Evolutionary conservation across 257 asterid genomes (phyloP).

Genomic region (Gentiana straminea): DNA sequence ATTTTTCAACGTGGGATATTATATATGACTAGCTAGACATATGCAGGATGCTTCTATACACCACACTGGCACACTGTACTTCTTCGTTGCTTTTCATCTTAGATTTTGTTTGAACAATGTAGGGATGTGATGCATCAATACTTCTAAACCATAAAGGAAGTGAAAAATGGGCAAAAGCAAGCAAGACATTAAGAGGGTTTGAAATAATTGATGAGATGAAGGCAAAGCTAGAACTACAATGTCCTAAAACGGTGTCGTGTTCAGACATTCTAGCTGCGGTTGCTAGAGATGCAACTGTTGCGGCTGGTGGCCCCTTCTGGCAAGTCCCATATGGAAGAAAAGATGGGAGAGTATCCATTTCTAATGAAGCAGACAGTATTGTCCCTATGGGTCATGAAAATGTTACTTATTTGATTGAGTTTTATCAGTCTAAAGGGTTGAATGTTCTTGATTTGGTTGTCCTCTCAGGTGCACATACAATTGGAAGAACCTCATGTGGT

Average conservation of each 20-base stretch:
- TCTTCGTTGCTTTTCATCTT: too few species aligned
- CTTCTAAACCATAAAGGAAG: constrained; percentile 50
- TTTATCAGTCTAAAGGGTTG: constrained; percentile 57
- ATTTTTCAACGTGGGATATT: too few species aligned
- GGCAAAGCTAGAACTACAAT: constrained; percentile 43
- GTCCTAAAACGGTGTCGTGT: constrained; percentile 71
- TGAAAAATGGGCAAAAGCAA: constrained; percentile 42
- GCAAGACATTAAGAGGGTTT: constrained; percentile 63
- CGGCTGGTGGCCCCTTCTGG: constrained; percentile 79
- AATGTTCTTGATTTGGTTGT: constrained; percentile 58
- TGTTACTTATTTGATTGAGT: constrained; percentile 36
- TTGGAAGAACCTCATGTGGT: constrained; percentile 60
- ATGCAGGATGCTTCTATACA: too few species aligned
- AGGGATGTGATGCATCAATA: constrained; percentile 84
- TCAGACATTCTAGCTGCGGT: constrained; percentile 71
- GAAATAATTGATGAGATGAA: constrained; percentile 55
- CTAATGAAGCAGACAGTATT: constrained; percentile 37
- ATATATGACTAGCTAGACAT: too few species aligned
- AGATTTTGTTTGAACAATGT: neutral
- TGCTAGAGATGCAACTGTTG: constrained; percentile 62
- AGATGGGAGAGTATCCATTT: constrained; percentile 57
- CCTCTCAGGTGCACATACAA: constrained; percentile 87
- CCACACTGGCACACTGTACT: too few species aligned
- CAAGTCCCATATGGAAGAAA: constrained; percentile 76
- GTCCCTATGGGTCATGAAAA: constrained; percentile 66